Conservation (phyloP, 495 filamentous ascomycete species). For the Tuber brumale region DNA sequence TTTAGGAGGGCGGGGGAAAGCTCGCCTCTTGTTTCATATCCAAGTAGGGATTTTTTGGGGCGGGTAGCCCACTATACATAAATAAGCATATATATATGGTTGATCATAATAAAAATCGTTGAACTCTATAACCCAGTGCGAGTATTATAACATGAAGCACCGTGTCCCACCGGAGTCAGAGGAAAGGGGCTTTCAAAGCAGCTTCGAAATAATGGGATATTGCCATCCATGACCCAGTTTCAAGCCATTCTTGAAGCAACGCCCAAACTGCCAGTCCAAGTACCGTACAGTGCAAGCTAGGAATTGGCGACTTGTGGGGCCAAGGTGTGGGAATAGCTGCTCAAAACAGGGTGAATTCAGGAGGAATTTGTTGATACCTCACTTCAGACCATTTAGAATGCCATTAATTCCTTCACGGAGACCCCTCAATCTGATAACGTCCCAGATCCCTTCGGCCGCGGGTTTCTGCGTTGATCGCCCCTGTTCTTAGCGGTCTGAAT, state of each 20-base stretch:
- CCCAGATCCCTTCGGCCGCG: not conserved
- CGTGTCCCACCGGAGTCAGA: not conserved
- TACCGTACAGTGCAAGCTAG: not conserved
- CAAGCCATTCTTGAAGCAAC: not conserved
- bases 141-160: not conserved
- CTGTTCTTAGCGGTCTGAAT: not conserved
- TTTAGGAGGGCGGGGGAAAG: not conserved
- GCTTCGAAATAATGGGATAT: not conserved
- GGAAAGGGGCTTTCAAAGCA: not conserved
- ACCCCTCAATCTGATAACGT: not conserved
- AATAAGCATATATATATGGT: not conserved
- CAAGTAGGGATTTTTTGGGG: not conserved
- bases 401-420: not conserved
- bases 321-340: not conserved
- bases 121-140: not conserved
- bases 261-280: not conserved
- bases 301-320: not conserved
- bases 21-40: not conserved
- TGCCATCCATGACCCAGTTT: not conserved
- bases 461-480: not conserved
- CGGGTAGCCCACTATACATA: not conserved
- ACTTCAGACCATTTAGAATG: not conserved
- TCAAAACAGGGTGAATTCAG: not conserved
- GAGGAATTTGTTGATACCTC: not conserved
- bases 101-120: not conserved